Evolutionary conservation across 768 basidiomycete species (phyloP), one percentile per base, ranked within the genome.

Genomic region (Rhodotorula taiwanensis): DNA sequence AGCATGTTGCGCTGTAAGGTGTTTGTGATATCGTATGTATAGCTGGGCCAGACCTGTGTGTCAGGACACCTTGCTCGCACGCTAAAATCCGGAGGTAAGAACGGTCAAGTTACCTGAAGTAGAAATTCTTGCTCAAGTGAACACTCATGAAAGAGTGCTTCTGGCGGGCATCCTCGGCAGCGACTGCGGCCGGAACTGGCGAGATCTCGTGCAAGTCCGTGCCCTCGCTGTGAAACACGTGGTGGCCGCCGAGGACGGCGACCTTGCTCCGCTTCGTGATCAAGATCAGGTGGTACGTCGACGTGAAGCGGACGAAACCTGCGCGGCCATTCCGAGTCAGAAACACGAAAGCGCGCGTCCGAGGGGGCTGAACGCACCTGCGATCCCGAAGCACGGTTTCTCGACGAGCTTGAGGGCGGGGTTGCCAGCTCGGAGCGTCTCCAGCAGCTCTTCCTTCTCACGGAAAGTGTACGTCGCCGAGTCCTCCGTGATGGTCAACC

Each of bases 111-210:
- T 67, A 89, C 89, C 89, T 92, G 77, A 97, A 97, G 77, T 97
- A 99, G 75, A 98, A 98, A 78, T 98, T 97, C 78, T 97, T 97
- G n/a, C 87, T 86, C 81, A 98, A 84, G 73, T 99, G 94, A 2
- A 97, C 92, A 75, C 93, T 89, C 74, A 91, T 92, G 79, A 98
- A 99, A 14, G 88, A 83, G 63, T 84, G 86, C 79, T 93, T 83
- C 39, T 92, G 80, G 14, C 89, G 78, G 54, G 6, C 50, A 18
- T 67, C 58, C 14, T 65, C 63, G 30, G 66, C 48, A 1, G 33
- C 58, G 8, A 52, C 48, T 9, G 55, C 41, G 1, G 52, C 45
- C 20, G 56, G 49, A 13, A 52, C 36, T 0, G 55, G 54, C 21
- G 55, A 55, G 47, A 97, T 79, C 5, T 88, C 84, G 20, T 90